Evolutionary conservation across 176 grass and related monocot genomes (phyloP), one percentile per base, ranked within the genome.

Genomic region (Ensete glaucum): DNA sequence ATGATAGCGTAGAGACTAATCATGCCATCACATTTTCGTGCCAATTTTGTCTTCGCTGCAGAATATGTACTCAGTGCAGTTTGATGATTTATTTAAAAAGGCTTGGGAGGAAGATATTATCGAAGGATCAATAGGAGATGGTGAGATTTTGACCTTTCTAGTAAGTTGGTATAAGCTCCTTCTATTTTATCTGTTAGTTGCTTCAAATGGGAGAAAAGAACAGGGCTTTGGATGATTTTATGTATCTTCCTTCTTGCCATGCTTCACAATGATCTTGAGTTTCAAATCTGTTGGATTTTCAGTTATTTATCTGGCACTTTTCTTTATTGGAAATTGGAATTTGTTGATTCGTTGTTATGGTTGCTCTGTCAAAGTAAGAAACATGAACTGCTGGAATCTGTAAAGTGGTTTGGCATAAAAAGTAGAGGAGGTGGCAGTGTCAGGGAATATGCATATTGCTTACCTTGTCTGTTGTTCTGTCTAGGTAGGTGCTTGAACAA

Each of bases 81-180:
- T 93, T 83, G 88, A 97, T 80, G 85, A 90, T 89, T 80, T 97
- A 76, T 97, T 97, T 80, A 97, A 93, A 90, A 97, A 85, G 79
- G 88, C 94, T 12, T 97, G 90, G 88, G 94, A 97, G 68, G 85
- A 90, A 78, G 77, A 85, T 75, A 57, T 73, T 78, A 79, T 76
- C 76, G 74, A 85, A 69, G 77, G 86, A 80, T 79, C 62, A 52
- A 75, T 58, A 77, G 67, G 72, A 81, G 66, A 72, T 65, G 79
- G 84, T 92, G 81, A 73, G 80, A 74, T 74, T 56, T 27, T 73
- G 11, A 2, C 43, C 10, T 24, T 76, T 64, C 9, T 64, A 63
- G 59, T 70, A 50, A 70, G 67, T 70, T 50, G 17, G n/a, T 60
- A 51, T 65, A 25, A 29, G 11, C 24, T 27, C 23, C 63, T 22